phyloP scores from a whole-genome alignment of 2,329 filamentous ascomycete species.

The Tolypocladium tundrense region DNA sequence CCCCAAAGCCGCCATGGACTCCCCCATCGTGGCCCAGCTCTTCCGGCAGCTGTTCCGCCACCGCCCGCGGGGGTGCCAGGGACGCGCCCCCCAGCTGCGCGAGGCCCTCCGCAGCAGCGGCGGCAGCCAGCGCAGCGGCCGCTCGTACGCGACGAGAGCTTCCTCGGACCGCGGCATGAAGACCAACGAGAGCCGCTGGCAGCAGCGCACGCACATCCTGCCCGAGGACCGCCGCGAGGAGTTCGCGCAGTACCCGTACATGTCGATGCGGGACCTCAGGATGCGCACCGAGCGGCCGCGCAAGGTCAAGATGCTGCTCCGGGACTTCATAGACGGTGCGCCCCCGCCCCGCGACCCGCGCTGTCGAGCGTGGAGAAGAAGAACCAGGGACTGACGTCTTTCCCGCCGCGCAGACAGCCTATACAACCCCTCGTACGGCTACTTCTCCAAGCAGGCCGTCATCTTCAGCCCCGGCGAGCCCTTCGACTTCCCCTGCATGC shows the following conservation, averaged over 20 bases:
- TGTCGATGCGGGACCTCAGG: slow-evolving; percentile 73
- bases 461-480: slow-evolving; percentile 90
- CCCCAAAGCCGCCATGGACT: slow-evolving; percentile 55
- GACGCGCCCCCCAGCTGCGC: slow-evolving; percentile 4
- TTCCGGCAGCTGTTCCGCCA: slow-evolving; percentile 81
- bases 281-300: slow-evolving; percentile 64
- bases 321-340: slow-evolving; percentile 94
- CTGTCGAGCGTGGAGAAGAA: background rate
- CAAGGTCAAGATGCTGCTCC: slow-evolving; percentile 90
- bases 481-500: slow-evolving; percentile 74
- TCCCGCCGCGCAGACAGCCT: slow-evolving; percentile 56
- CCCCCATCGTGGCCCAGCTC: slow-evolving; percentile 63
- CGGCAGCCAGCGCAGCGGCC: slow-evolving; percentile 3
- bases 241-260: slow-evolving; percentile 70
- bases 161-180: slow-evolving; percentile 29
- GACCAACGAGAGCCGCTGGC: slow-evolving; percentile 65
- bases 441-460: slow-evolving; percentile 92
- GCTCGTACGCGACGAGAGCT: slow-evolving; percentile 17
- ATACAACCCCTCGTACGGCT: slow-evolving; percentile 90
- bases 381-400: slow-evolving; percentile 6
- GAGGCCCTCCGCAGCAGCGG: background rate
- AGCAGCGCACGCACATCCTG: slow-evolving; percentile 68
- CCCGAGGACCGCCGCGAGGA: slow-evolving; percentile 70
- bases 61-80: slow-evolving; percentile 23
- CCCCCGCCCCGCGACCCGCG: background rate